Evolutionary conservation across 805 yeast species (phyloP).

Genomic region (Naumovozyma baii): DNA sequence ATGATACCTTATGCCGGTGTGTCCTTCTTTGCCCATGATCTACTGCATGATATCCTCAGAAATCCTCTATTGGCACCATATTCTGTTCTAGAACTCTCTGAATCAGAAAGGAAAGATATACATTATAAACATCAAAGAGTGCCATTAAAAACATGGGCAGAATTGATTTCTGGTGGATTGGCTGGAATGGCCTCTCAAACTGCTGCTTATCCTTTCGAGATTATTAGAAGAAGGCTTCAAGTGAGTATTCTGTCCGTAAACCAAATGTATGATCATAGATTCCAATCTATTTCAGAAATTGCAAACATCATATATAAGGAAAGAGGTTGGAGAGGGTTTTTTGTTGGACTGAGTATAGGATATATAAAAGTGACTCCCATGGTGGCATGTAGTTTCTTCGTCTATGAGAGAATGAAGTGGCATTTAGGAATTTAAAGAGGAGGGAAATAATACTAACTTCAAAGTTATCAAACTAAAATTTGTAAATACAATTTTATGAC

Average conservation of each 20-base stretch:
- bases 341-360: conserved; percentile 91
- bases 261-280: conserved; percentile 38
- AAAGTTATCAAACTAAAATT: too few species aligned
- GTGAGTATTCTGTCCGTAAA: conserved; percentile 70
- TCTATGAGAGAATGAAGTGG: conserved; percentile 78
- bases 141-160: conserved; percentile 86
- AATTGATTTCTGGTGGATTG: conserved; percentile 85
- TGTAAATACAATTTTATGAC: too few species aligned
- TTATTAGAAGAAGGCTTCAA: conserved; percentile 88
- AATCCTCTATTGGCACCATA: conserved; percentile 44
- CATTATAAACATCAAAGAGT: conserved; percentile 31
- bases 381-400: conserved; percentile 94
- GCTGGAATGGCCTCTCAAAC: conserved; percentile 94
- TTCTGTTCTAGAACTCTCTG: conserved; percentile 34
- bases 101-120: conserved; percentile 12
- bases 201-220: conserved; percentile 95
- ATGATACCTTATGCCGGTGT: conserved; percentile 98
- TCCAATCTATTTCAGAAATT: conserved; percentile 26
- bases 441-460: too few species aligned
- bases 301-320: conserved; percentile 55
- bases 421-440: conserved; percentile 50
- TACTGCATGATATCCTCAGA: conserved; percentile 77
- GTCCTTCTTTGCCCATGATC: conserved; percentile 88
- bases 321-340: conserved; percentile 78
- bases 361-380: conserved; percentile 91